These are phyloP conservation scores for Penicillium sp. DNA, from an alignment of 2,329 filamentous ascomycete genomes.

Conservation along the genomic window DNA sequence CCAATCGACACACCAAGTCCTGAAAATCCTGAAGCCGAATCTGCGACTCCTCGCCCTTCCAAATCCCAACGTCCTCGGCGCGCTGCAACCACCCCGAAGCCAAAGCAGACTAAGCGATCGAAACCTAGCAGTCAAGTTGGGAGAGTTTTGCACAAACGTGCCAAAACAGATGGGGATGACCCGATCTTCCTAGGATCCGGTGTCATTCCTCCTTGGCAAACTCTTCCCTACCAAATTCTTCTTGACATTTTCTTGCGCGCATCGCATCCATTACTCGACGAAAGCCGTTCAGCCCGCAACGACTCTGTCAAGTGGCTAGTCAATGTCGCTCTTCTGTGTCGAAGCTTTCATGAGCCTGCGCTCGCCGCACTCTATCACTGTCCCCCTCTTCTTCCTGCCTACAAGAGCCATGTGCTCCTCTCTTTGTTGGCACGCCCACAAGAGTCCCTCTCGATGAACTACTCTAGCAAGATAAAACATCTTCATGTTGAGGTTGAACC, in stretches of 20 bases:
- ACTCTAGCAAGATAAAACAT: slow-evolving; percentile 68
- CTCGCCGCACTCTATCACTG: slow-evolving; percentile 69
- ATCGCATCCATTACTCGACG: slow-evolving; percentile 56
- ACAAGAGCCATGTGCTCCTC: slow-evolving; percentile 51
- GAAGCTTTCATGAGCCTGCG: slow-evolving; percentile 68
- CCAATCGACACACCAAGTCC: slow-evolving; percentile 10
- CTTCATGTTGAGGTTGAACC: slow-evolving; percentile 67
- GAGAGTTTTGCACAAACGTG: slow-evolving; percentile 28
- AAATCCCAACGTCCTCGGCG: slow-evolving; percentile 14
- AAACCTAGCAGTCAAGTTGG: slow-evolving; percentile 14
- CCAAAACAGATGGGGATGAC: slow-evolving; percentile 23
- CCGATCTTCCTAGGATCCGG: slow-evolving; percentile 26
- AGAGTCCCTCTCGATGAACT: slow-evolving; percentile 57
- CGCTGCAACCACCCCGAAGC: slow-evolving; percentile 2
- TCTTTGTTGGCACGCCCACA: slow-evolving; percentile 57
- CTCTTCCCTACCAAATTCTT: slow-evolving; percentile 68
- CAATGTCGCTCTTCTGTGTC: slow-evolving; percentile 62
- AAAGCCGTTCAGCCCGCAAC: slow-evolving; percentile 24
- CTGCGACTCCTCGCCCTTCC: slow-evolving; percentile 6
- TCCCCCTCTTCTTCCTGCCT: slow-evolving; percentile 61
- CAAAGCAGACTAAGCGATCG: slow-evolving; percentile 13
- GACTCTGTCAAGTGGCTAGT: slow-evolving; percentile 59
- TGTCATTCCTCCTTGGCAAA: slow-evolving; percentile 57
- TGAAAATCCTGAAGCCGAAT: not conserved
- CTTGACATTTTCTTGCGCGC: slow-evolving; percentile 69